Conservation (phyloP, 2,329 filamentous ascomycete genomes). For the Westerdykella sp. region DNA sequence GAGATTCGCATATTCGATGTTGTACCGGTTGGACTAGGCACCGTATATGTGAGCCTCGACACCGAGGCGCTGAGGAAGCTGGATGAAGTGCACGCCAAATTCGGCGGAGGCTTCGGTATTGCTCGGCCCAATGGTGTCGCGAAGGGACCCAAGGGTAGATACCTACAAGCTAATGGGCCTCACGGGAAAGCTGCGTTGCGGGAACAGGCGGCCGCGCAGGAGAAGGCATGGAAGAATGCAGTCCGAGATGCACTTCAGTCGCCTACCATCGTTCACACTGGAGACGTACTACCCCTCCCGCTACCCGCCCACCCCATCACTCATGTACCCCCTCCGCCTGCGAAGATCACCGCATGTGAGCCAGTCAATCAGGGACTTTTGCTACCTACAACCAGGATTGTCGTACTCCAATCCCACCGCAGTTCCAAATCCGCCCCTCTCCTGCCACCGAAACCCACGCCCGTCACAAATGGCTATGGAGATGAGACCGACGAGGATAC, state of each 20-base stretch:
- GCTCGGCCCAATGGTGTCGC: slow-evolving; percentile 28
- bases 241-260: slow-evolving; percentile 69
- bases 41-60: slow-evolving; percentile 80
- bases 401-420: slow-evolving; percentile 61
- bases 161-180: slow-evolving; percentile 35
- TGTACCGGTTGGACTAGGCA: slow-evolving; percentile 71
- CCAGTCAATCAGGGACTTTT: slow-evolving; percentile 85
- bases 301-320: slow-evolving; percentile 77
- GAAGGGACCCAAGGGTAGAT: slow-evolving; percentile 24
- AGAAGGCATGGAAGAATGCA: slow-evolving; percentile 33
- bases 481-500: slow-evolving; percentile 74
- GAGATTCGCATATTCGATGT: slow-evolving; percentile 81
- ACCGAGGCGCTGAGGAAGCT: slow-evolving; percentile 71
- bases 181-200: slow-evolving; percentile 11
- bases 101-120: slow-evolving; percentile 57
- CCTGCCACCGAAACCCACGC: slow-evolving; percentile 36
- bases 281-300: slow-evolving; percentile 74
- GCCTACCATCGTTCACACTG: slow-evolving; percentile 72
- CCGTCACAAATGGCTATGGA: slow-evolving; percentile 53
- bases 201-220: slow-evolving; percentile 22
- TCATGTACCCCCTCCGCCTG: slow-evolving; percentile 75
- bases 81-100: slow-evolving; percentile 76
- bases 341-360: slow-evolving; percentile 86
- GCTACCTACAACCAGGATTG: slow-evolving; percentile 70
- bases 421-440: slow-evolving; percentile 47